Base-by-base conservation (phyloP, 2,329 filamentous ascomycete species). In the Diaporthe ilicicola region DNA sequence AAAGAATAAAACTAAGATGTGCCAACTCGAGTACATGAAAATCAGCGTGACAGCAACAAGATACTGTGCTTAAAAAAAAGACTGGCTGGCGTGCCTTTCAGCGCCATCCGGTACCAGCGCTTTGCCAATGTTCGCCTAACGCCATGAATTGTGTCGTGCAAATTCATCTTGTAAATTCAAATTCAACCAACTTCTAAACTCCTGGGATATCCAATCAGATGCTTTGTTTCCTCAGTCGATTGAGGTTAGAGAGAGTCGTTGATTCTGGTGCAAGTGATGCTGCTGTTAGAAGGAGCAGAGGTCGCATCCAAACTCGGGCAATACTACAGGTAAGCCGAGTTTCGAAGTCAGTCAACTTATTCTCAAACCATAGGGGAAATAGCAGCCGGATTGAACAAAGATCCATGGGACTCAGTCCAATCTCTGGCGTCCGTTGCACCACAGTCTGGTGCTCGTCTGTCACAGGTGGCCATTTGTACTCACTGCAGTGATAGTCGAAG, bases 401-500 rank as follows among this genome's bases (percentile, higher is more conserved):
- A 2, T n/a, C n/a, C 17, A 34, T 54, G 6, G 17, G 4, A 15
- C 10, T 34, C 10, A 3, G 19, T n/a, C 27, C 13, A 3, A 22
- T 15, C 9, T 1, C 10, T n/a, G 39, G 13, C 3, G 8, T 34
- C 6, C 56, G 46, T 9, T 1, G 2, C 19, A 4, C 27, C 37
- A 44, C 4, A 39, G 2, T 50, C 29, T 34, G 13, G 15, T 50
- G 44, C 12, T 50, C 29, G 22, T 50, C 29, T 15, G 27, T n/a
- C 10, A 34, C 29, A 53, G 2, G 19, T 8, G 17, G 24, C 32
- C 6, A 9, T 3, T 1, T 50, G 32, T 68, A 68, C 66, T 68
- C 22, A 68, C 66, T 51, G 54, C 66, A 4, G 34, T 68, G 15
- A 59, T n/a, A 32, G 53, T 27, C 10, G 66, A 42, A 39, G 32